Base-by-base conservation (phyloP, 805 yeast genomes). In the Wickerhamomyces mucosus region DNA sequence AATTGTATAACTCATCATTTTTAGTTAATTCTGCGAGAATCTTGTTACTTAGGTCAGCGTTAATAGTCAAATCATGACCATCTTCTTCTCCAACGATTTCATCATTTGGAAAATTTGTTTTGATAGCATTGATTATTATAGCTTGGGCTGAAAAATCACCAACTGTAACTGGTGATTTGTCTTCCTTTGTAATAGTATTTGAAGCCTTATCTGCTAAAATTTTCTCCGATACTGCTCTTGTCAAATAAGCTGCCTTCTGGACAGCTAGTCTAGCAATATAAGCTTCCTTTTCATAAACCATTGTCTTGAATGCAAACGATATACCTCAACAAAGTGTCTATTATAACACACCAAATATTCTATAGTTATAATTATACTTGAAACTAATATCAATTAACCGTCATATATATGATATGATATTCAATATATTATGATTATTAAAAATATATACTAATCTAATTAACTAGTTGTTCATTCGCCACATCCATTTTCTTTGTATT, bases 131-230 rank as follows among this genome's bases (percentile, higher is more conserved):
- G 56, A 86, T 89, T 36, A 92, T 76, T 27, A 89, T 72, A 0
- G 96, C 95, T 51, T 92, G 99, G 0, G 96, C 88, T 4, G 95
- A 95, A 51, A 81, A 92, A 55, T 92, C 99, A 13, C 97, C 98
- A 34, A 83, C 65, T 2, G 99, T 92, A 12, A 92, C 99, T 1
- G 99, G 99, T 1, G 96, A 84, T 39, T 76, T 74, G 54, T 89
- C 99, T 25, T 71, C 69, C 53, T 92, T 92, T 38, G 85, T 78
- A 35, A 85, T 70, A 28, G 83, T 81, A 39, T 59, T 65, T 37
- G 56, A 55, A 40, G 48, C 69, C 51, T 51, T 59, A 43, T 48
- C 65, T 43, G 62, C 68, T 45, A 53, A 68, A 44, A 67, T 78
- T 50, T 59, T 67, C 18, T 58, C 78, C 55, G 72, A 75, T 38